A percentile compares a stretch with the other conserved stretches of the same genome.
Conservation (phyloP, 2,329 filamentous ascomycete species). For the Ustulina deusta region DNA sequence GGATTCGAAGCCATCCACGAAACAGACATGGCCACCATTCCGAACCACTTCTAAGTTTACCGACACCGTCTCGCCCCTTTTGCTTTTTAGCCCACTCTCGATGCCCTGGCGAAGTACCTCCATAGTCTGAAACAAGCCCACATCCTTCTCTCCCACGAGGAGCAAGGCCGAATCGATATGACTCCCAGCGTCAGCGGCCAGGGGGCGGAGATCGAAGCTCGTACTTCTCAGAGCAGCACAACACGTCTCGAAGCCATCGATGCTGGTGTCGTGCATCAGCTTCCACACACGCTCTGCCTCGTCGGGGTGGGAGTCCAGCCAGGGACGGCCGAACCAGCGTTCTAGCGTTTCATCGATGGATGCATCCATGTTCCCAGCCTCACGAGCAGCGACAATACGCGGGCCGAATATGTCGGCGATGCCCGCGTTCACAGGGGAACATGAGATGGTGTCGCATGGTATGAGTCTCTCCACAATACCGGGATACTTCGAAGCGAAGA, state of each 20-base stretch:
- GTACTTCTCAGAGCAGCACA: slow-evolving; percentile 54
- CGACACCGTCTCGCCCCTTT: slow-evolving; percentile 41
- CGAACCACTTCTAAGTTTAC: slow-evolving; percentile 54
- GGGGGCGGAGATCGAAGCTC: slow-evolving; percentile 56
- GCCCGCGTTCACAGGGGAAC: slow-evolving; percentile 54
- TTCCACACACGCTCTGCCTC: slow-evolving; percentile 53
- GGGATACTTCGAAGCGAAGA: slow-evolving; percentile 56
- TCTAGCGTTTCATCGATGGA: slow-evolving; percentile 53
- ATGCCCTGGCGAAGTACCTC: slow-evolving; percentile 53
- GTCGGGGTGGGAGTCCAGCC: slow-evolving; percentile 52
- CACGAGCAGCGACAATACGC: slow-evolving; percentile 52
- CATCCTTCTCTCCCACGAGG: slow-evolving; percentile 57
- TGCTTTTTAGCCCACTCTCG: slow-evolving; percentile 49
- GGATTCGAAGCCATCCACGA: slow-evolving; percentile 11
- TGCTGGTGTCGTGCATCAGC: slow-evolving; percentile 54
- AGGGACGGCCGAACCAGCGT: slow-evolving; percentile 57
- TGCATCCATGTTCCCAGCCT: slow-evolving; percentile 50
- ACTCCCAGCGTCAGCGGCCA: slow-evolving; percentile 50
- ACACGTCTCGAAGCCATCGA: slow-evolving; percentile 58
- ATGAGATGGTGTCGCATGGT: slow-evolving; percentile 56
- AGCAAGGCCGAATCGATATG: slow-evolving; percentile 54
- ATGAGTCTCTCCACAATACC: slow-evolving; percentile 54
- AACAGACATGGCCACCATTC: slow-evolving; percentile 52
- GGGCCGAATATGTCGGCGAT: slow-evolving; percentile 53
- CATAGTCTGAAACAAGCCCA: slow-evolving; percentile 52